These are phyloP conservation scores for Picochlorum sp. DNA, from an alignment of 139 green algal genomes.

Conservation along the genomic window DNA sequence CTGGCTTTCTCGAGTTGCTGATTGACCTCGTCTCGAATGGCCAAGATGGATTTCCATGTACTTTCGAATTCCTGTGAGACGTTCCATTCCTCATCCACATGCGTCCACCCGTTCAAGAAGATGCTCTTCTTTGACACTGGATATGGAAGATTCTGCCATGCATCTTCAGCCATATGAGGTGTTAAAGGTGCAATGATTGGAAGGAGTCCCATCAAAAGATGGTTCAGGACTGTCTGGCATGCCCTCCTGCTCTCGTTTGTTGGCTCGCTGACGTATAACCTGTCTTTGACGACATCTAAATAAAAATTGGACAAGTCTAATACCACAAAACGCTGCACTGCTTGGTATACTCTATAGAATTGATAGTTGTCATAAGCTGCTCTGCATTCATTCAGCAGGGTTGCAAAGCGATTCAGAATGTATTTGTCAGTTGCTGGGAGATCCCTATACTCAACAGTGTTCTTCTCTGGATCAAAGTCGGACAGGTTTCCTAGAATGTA, in stretches of 20 bases:
- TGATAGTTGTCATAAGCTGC: slow-evolving; percentile 71
- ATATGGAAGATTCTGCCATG: slow-evolving; percentile 72
- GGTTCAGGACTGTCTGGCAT: slow-evolving; percentile 78
- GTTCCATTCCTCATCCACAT: slow-evolving; percentile 39
- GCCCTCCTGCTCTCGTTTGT: slow-evolving; percentile 47
- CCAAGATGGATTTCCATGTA: slow-evolving; percentile 40
- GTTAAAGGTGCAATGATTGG: slow-evolving; percentile 67
- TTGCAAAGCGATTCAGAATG: slow-evolving; percentile 42
- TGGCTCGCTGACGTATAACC: slow-evolving; percentile 69
- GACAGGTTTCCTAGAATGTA: slow-evolving; percentile 93
- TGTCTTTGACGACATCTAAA: slow-evolving; percentile 92
- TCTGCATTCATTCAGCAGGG: slow-evolving; percentile 44
- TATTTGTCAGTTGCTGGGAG: slow-evolving; percentile 67
- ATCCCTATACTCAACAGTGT: slow-evolving; percentile 37
- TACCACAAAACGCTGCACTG: slow-evolving; percentile 73
- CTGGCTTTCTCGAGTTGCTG: slow-evolving; percentile 70
- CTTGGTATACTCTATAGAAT: slow-evolving; percentile 67
- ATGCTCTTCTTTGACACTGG: slow-evolving; percentile 36
- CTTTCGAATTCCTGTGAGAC: slow-evolving; percentile 25
- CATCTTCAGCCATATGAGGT: slow-evolving; percentile 96
- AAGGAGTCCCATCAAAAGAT: slow-evolving; percentile 45
- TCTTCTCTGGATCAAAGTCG: slow-evolving; percentile 59
- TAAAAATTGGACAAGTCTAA: slow-evolving; percentile 93
- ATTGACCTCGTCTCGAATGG: slow-evolving; percentile 62
- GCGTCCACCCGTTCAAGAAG: slow-evolving; percentile 67